Base-by-base conservation (phyloP, 2,329 filamentous ascomycete genomes). In the Aspergillus sp. region DNA sequence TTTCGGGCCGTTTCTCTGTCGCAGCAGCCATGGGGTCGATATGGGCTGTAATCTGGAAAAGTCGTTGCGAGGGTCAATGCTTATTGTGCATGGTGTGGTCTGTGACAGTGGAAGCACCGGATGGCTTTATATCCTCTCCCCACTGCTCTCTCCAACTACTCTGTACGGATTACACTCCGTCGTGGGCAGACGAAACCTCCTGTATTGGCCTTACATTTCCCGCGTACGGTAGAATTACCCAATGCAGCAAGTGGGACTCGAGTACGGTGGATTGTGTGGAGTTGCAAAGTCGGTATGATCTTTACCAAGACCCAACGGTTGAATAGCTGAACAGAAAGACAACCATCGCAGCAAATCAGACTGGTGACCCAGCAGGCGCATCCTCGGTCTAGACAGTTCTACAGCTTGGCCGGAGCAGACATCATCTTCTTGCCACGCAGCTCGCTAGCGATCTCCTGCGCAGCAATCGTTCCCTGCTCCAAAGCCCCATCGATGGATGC, bases 1-100 rank as follows among this genome's bases (percentile, higher is more conserved):
- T 60, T 13, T 70, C 68, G 0, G 60, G 56, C 3, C 62, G 54
- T 60, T 69, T 68, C 32, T 56, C 60, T 1, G 52, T 54, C 5
- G 63, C 58, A 16, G 67, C 62, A 32, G 45, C 45, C 38, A 16
- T 46, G n/a, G 21, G 4, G 3, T n/a, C 11, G 40, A 29, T 1
- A n/a, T 34, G 21, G 5, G 9, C n/a, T 16, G 17, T 10, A 9
- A 16, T 6, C 16, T 17, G 29, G 31, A 19, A 20, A 2, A 29
- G 10, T n/a, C 19, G 42, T 5, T 4, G 13, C 4, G 19, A 9
- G 14, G 13, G 42, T 14, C 9, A 29, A 25, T n/a, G 4, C n/a
- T 14, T 11, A 16, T 14, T 9, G 3, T 29, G 17, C 3, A 2
- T 20, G 21, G 21, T 6, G 3, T 6, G 3, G 21, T 23, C 4